phyloP scores from a whole-genome alignment of 2,329 filamentous ascomycete species.

The Venturia oleaginea region DNA sequence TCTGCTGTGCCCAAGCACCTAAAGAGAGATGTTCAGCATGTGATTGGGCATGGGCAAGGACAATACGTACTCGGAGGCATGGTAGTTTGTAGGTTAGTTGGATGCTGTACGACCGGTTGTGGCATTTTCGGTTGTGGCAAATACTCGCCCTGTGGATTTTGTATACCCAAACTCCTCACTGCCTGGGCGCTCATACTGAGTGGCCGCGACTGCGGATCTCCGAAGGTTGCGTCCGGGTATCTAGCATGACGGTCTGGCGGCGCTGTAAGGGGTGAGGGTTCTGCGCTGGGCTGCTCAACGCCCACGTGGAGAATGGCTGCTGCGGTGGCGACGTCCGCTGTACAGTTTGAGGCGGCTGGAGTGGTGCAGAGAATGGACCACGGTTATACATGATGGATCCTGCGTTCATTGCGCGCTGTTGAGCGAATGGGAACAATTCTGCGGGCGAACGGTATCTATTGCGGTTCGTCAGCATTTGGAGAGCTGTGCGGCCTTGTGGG shows the following conservation, averaged over 20 bases:
- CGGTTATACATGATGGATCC: slow-evolving; percentile 24
- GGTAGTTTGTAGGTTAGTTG: slow-evolving; percentile 8
- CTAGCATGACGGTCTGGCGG: slow-evolving; percentile 9
- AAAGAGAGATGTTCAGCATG: neutral
- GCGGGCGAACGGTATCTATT: slow-evolving; percentile 20
- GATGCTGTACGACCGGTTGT: slow-evolving; percentile 7
- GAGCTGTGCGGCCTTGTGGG: neutral
- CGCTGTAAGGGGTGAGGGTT: neutral
- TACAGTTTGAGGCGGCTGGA: slow-evolving; percentile 20
- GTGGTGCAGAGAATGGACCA: slow-evolving; percentile 18
- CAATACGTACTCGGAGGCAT: slow-evolving; percentile 5
- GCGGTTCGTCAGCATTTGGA: neutral
- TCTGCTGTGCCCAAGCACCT: slow-evolving; percentile 29
- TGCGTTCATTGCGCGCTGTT: slow-evolving; percentile 23
- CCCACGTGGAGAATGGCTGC: slow-evolving; percentile 11
- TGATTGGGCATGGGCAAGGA: neutral
- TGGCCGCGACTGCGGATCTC: slow-evolving; percentile 6
- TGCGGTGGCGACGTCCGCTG: neutral
- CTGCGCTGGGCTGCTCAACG: neutral
- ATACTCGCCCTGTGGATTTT: slow-evolving; percentile 13
- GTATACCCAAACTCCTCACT: neutral
- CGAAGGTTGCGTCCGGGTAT: slow-evolving; percentile 1
- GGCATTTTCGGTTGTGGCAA: slow-evolving; percentile 13
- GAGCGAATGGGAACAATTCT: slow-evolving; percentile 22
- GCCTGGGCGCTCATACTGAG: slow-evolving; percentile 9